Base-by-base conservation (phyloP, 768 basidiomycete species). In the Lyophyllum atratum region DNA sequence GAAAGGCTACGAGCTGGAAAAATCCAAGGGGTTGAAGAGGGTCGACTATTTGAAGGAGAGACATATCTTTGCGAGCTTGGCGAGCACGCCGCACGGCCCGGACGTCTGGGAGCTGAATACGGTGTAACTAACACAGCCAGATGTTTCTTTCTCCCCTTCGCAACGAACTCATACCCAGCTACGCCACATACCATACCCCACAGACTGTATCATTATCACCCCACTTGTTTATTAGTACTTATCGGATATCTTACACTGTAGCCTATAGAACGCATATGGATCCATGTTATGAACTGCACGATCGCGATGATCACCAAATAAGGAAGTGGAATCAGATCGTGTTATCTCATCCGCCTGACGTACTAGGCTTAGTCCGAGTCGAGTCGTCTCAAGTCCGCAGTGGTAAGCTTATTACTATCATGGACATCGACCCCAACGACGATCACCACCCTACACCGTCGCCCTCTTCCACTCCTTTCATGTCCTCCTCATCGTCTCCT, bases 11-110 rank as follows among this genome's bases (percentile, higher is more conserved):
- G 73, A 71, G 29, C 62, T 66, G 25, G 83, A 85, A 66, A 70
- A 73, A 58, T 61, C 60, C 11, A 80, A 80, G 63, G 83, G 82
- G 0, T 61, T 85, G 19, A 83, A 80, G 66, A 69, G 82, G 49
- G 75, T 86, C 0, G 85, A 87, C 66, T 85, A 83, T 61, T 67
- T 87, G 47, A 66, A 72, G 48, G 74, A 68, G 37, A 69, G 66
- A 17, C 74, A 68, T 14, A 62, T 59, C 22, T 81, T 83, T 65
- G 66, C 65, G 64, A 82, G 82, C 24, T 55, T 84, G 33, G 73
- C 71, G 2, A 66, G 57, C 25, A 66, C 69, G 49, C 62, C 66
- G 49, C 66, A 66, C 47, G 61, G 70, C 2, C 71, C 73, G 6
- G 69, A 73, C 24, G 68, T 71, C 4, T 83, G 76, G 81, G 72